Percentiles rank a stretch among this genome's conserved stretches.
These are phyloP conservation scores for Silene vulgaris DNA, from an alignment of 179 eudicot species.

Conservation along the genomic window DNA sequence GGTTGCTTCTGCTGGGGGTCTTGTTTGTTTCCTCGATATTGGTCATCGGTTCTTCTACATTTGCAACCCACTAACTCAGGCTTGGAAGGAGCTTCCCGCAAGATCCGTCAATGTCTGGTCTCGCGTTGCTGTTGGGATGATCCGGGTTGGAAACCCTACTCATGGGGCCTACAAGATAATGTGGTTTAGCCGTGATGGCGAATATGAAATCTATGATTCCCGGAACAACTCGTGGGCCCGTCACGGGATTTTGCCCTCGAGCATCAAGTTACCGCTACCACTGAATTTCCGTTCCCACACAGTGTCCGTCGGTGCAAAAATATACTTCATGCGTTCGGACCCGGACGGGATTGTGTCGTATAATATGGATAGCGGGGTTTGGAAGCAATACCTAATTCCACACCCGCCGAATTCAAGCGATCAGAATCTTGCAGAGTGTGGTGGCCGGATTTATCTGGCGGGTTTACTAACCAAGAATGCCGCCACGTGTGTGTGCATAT, in stretches of 20 bases:
- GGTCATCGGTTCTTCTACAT: slow-evolving; percentile 62
- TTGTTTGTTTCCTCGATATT: slow-evolving; percentile 75
- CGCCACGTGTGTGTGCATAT: slow-evolving; percentile 83
- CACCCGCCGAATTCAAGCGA: slow-evolving; percentile 59
- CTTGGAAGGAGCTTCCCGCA: slow-evolving; percentile 71
- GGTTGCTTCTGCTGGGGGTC: slow-evolving; percentile 93
- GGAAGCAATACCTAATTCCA: slow-evolving; percentile 71
- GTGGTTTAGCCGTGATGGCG: slow-evolving; percentile 79
- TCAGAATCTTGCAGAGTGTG: slow-evolving; percentile 66
- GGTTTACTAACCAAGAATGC: slow-evolving; percentile 79
- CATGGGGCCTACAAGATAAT: slow-evolving; percentile 60
- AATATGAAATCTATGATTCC: slow-evolving; percentile 74
- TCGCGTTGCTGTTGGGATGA: slow-evolving; percentile 85
- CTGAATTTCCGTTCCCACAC: slow-evolving; percentile 69
- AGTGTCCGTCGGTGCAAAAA: slow-evolving; percentile 41
- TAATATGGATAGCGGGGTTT: slow-evolving; percentile 46
- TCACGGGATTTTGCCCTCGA: slow-evolving; percentile 49
- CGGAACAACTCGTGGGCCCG: slow-evolving; percentile 50
- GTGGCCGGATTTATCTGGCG: slow-evolving; percentile 66
- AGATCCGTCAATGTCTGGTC: slow-evolving; percentile 71
- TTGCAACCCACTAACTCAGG: slow-evolving; percentile 73
- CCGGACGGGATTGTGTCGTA: slow-evolving; percentile 84
- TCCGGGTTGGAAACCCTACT: slow-evolving; percentile 34
- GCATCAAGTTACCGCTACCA: slow-evolving; percentile 59
- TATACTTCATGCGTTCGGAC: slow-evolving; percentile 68